Conservation (phyloP, 441 rosid species). For the Francoa sonchifolia region DNA sequence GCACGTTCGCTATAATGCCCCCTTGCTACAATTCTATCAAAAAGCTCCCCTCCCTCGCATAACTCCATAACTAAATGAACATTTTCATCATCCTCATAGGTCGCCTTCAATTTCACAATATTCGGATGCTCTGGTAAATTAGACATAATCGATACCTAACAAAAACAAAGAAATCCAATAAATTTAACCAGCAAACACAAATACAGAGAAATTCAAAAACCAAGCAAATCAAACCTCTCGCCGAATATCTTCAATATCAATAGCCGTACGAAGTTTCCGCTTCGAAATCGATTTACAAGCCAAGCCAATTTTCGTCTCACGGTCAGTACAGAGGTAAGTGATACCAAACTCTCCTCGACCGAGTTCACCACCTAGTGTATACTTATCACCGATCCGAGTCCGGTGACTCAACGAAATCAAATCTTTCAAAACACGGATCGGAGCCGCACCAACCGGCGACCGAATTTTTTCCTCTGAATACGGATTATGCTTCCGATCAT, state of each 20-base stretch:
- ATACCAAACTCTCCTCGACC: constrained; percentile 96
- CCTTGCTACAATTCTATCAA: constrained; percentile 94
- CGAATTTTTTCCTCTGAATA: constrained; percentile 31
- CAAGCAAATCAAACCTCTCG: constrained; percentile 33
- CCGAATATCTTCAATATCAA: constrained; percentile 79
- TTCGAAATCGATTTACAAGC: constrained; percentile 92
- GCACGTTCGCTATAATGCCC: constrained; percentile 90
- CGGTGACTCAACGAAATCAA: constrained; percentile 46
- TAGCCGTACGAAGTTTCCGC: constrained; percentile 70
- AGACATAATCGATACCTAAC: constrained; percentile 64
- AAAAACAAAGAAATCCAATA: neutral
- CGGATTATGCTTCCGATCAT: constrained; percentile 42
- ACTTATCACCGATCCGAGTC: constrained; percentile 68
- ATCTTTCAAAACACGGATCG: constrained; percentile 62
- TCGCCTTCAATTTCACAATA: constrained; percentile 68
- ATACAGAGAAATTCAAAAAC: neutral
- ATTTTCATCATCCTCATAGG: constrained; percentile 75
- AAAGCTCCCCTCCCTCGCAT: constrained; percentile 93
- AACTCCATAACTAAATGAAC: constrained; percentile 91
- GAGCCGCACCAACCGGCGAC: constrained; percentile 42
- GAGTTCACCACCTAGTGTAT: constrained; percentile 69
- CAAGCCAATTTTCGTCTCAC: constrained; percentile 56
- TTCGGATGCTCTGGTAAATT: constrained; percentile 76
- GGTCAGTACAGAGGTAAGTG: constrained; percentile 82
- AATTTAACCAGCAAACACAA: neutral